Conservation (phyloP, 2,329 filamentous ascomycete genomes). For the Emydomyces testavorans region DNA sequence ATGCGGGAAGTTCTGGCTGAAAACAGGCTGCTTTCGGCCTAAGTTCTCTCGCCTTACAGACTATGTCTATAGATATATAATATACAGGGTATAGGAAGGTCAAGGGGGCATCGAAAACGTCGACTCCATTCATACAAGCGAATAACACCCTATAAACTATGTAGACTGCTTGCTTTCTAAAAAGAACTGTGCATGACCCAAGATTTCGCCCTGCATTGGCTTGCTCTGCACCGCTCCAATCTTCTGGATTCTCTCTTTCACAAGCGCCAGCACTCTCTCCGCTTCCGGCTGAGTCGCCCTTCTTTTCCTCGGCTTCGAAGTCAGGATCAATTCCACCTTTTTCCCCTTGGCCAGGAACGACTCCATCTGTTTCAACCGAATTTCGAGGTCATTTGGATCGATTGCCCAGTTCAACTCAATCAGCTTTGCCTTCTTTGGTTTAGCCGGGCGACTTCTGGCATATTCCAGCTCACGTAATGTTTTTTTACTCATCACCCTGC, state of each 20-base stretch:
- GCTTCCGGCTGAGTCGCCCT: constrained; percentile 52
- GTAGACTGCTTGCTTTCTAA: constrained; percentile 4
- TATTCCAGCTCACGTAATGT: constrained; percentile 26
- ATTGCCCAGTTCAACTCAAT: constrained; percentile 91
- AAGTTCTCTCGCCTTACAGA: no score
- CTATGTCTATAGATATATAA: no score
- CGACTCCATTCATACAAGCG: no score
- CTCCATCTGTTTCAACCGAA: constrained; percentile 54
- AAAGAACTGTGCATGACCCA: constrained; percentile 23
- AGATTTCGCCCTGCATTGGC: constrained; percentile 33
- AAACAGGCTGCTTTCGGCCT: no score
- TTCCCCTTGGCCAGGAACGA: constrained; percentile 63
- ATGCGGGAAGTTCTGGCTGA: no score
- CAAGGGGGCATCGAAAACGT: no score
- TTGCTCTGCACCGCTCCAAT: constrained; percentile 34
- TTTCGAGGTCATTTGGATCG: constrained; percentile 59
- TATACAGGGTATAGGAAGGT: no score
- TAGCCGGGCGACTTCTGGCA: constrained; percentile 11
- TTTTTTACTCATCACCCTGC: constrained; percentile 56
- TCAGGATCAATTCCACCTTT: constrained; percentile 62
- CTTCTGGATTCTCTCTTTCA: constrained; percentile 38
- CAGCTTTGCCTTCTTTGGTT: constrained; percentile 46
- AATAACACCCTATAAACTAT: no score
- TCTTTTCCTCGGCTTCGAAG: constrained; percentile 53
- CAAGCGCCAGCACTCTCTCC: constrained; percentile 43